A percentile compares a stretch with the other conserved stretches of the same genome.
These are phyloP conservation scores for Nitzschia putrida DNA, from an alignment of 108 stramenopile genomes.

Conservation along the genomic window DNA sequence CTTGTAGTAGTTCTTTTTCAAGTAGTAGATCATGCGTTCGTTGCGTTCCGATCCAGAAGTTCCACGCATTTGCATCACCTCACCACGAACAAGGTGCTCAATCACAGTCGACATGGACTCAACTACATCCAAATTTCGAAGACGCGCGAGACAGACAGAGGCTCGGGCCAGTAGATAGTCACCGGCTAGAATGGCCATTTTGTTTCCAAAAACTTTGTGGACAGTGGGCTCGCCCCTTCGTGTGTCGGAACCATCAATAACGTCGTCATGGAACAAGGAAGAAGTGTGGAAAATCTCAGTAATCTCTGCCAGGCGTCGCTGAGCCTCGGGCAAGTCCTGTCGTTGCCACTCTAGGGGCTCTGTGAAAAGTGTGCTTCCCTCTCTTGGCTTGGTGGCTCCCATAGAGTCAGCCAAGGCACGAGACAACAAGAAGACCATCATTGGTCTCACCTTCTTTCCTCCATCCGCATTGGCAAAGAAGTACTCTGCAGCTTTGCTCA, in stretches of 20 bases:
- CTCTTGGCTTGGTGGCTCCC: slow-evolving; percentile 9
- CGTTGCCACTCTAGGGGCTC: slow-evolving; percentile 46
- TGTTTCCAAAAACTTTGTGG: slow-evolving; percentile 95
- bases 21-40: slow-evolving; percentile 78
- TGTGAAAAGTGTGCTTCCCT: slow-evolving; percentile 37
- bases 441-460: slow-evolving; percentile 82
- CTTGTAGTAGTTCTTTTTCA: slow-evolving; percentile 97
- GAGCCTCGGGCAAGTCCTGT: slow-evolving; percentile 63
- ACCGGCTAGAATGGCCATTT: slow-evolving; percentile 97
- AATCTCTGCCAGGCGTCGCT: slow-evolving; percentile 95
- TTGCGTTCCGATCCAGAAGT: slow-evolving; percentile 20
- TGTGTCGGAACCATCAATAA: slow-evolving; percentile 95
- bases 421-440: slow-evolving; percentile 84
- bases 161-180: slow-evolving; percentile 97
- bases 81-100: slow-evolving; percentile 97
- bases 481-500: slow-evolving; percentile 80
- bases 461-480: slow-evolving; percentile 75
- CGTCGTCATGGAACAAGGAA: slow-evolving; percentile 94
- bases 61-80: slow-evolving; percentile 93
- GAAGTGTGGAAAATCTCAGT: slow-evolving; percentile 99
- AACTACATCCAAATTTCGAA: slow-evolving; percentile 92
- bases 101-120: slow-evolving; percentile 97
- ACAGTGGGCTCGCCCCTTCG: slow-evolving; percentile 90
- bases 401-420: slow-evolving; percentile 64
- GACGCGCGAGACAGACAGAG: slow-evolving; percentile 89